phyloP scores from a whole-genome alignment of 352 stramenopile genomes.

The Hyaloperonospora arabidopsidis region DNA sequence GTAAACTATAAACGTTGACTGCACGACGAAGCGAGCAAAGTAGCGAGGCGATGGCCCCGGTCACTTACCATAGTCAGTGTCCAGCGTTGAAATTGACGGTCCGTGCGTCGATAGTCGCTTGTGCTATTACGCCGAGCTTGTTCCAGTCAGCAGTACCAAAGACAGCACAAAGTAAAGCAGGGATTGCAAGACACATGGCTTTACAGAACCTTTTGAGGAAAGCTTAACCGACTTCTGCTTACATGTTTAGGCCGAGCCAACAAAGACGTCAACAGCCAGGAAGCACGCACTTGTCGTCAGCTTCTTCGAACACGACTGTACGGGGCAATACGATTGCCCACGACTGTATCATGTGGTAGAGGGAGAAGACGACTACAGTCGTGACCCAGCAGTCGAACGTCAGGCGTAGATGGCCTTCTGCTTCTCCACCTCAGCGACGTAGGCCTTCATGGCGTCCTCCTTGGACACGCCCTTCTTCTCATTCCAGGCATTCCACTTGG shows the following conservation, averaged over 20 bases:
- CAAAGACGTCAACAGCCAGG: too few relatives aligned
- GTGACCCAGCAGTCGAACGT: slow-evolving; percentile 24
- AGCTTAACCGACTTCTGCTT: too few relatives aligned
- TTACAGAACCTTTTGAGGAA: too few relatives aligned
- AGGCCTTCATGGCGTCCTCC: slow-evolving; percentile 82
- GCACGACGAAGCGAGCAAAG: slow-evolving; percentile 22
- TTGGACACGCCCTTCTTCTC: slow-evolving; percentile 78
- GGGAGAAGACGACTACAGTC: slow-evolving; percentile 14
- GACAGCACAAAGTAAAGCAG: too few relatives aligned
- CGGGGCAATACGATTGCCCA: too few relatives aligned
- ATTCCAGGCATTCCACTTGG: slow-evolving; percentile 86
- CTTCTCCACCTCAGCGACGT: slow-evolving; percentile 81
- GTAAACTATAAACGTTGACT: slow-evolving; percentile 38
- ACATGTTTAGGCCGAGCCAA: too few relatives aligned
- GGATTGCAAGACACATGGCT: too few relatives aligned
- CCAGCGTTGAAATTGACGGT: background rate
- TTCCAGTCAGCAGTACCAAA: too few relatives aligned
- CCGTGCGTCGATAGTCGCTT: slow-evolving; percentile 1
- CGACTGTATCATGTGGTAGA: too few relatives aligned
- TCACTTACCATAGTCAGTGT: background rate
- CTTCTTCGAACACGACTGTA: background rate
- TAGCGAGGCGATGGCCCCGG: too few relatives aligned
- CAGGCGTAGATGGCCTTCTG: slow-evolving; percentile 78
- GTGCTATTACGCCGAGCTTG: background rate
- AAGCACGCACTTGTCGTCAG: background rate